Base-by-base conservation (phyloP, 164 flowering plant genomes). In the Chimonanthus praecox region DNA sequence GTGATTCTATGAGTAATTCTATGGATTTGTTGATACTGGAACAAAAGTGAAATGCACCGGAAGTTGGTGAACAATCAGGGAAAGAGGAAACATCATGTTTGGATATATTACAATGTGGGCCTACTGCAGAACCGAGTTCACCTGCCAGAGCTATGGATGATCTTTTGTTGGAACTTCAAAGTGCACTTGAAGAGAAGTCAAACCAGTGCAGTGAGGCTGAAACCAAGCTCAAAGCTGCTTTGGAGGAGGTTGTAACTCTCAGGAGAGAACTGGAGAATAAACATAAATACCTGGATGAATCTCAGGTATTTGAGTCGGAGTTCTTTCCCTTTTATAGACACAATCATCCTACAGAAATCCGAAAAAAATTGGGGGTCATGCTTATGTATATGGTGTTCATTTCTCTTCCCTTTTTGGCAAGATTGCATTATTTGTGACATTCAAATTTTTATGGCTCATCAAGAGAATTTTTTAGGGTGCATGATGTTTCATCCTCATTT, bases 11-110 rank as follows among this genome's bases (percentile, higher is more conserved):
- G 51, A 67, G 70, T 61, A 64, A 58, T 44, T 64, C 73, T 16
- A 74, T 92, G 82, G 98, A 96, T 83, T 85, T 96, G 15, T 89
- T 88, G 18, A 90, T 92, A 94, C 68, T 82, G 67, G 97, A 92
- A 71, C 87, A 85, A 54, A 88, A 88, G 50, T 84, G 76, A 68
- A 89, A 87, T 64, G 90, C 86, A 60, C 74, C 73, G 67, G 84
- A 77, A 60, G 79, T 45, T n/a, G 71, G 64, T 68, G 86, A 82
- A 43, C 89, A 84, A 76, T 81, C 78, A 76, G 84, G 71, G 68
- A 85, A 83, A 69, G 86, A 86, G 71, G 84, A 83, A 70, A 80
- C 84, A 76, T 90, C 82, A 73, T 88, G 84, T 81, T 82, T 81
- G 77, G 81, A 80, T 74, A 78, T 71, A 58, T 47, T 77, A 71